These are phyloP conservation scores for Melampsora allii-populina DNA, from an alignment of 1,284 basidiomycete genomes.

Conservation along the genomic window DNA sequence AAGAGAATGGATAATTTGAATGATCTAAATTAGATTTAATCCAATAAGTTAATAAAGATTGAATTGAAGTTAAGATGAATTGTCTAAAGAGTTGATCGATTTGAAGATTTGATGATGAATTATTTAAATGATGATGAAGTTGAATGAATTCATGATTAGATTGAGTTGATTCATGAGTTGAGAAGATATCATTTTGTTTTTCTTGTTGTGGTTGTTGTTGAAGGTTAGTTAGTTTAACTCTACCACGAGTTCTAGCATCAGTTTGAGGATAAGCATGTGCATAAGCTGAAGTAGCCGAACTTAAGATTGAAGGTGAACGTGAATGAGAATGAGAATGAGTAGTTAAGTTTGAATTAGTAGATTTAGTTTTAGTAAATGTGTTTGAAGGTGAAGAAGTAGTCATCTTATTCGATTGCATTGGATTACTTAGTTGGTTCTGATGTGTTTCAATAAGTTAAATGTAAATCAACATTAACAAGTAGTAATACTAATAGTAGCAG, in stretches of 20 bases:
- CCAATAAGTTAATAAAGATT: neutral
- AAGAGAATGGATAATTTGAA: neutral
- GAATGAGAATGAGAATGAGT: too few relatives aligned
- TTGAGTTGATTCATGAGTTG: neutral
- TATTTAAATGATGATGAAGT: neutral
- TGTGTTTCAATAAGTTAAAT: too few relatives aligned
- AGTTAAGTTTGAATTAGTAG: too few relatives aligned
- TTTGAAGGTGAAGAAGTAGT: neutral
- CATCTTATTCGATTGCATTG: too few relatives aligned
- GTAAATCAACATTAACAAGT: too few relatives aligned
- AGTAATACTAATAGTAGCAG: too few relatives aligned
- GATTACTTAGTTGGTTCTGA: too few relatives aligned
- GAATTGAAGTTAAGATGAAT: constrained; percentile 5
- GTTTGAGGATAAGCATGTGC: neutral
- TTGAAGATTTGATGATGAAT: neutral
- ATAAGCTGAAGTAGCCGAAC: neutral
- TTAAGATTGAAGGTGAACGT: too few relatives aligned
- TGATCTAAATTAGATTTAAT: neutral
- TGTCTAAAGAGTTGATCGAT: neutral
- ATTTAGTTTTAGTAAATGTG: too few relatives aligned
- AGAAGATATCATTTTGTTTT: neutral
- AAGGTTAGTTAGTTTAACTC: constrained; percentile 3
- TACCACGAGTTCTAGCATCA: constrained; percentile 1
- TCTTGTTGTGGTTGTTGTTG: neutral
- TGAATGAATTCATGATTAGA: neutral